A percentile compares a stretch with the other conserved stretches of the same genome.
Conservation (phyloP, 805 yeast genomes). For the Yarrowia sp. region DNA sequence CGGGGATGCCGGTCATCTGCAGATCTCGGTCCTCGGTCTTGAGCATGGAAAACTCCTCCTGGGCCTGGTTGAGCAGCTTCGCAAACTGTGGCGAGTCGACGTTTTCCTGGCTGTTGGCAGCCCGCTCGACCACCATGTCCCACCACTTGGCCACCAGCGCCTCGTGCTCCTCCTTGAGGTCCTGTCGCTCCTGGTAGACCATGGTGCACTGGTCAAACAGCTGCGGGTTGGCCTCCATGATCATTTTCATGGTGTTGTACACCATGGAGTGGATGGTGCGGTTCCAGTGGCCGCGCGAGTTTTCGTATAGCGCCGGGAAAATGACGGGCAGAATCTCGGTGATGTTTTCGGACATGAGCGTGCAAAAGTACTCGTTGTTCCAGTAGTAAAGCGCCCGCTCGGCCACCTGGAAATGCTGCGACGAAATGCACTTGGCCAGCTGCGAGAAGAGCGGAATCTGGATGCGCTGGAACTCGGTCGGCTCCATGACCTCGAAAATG, state of each 20-base stretch:
- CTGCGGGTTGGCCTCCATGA: slow-evolving; percentile 90
- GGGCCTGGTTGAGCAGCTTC: slow-evolving; percentile 36
- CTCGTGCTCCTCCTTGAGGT: slow-evolving; percentile 70
- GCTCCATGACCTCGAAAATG: slow-evolving; percentile 94
- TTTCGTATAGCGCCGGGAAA: slow-evolving; percentile 86
- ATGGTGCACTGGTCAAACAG: slow-evolving; percentile 93
- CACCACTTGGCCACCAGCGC: slow-evolving; percentile 64
- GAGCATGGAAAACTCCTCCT: slow-evolving; percentile 36
- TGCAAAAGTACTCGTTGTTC: slow-evolving; percentile 92
- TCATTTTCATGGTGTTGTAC: slow-evolving; percentile 86
- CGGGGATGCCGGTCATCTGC: slow-evolving; percentile 30
- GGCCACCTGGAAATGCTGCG: slow-evolving; percentile 96
- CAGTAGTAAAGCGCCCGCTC: slow-evolving; percentile 94
- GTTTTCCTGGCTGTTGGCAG: slow-evolving; percentile 34
- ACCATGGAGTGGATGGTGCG: slow-evolving; percentile 91
- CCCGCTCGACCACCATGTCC: slow-evolving; percentile 57
- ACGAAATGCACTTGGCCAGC: slow-evolving; percentile 88
- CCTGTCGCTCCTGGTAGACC: slow-evolving; percentile 78
- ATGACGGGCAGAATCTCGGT: slow-evolving; percentile 92
- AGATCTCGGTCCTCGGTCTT: slow-evolving; percentile 28
- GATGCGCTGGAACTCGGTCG: slow-evolving; percentile 86
- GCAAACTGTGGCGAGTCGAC: slow-evolving; percentile 37
- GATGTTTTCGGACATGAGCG: slow-evolving; percentile 84
- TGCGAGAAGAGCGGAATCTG: slow-evolving; percentile 94
- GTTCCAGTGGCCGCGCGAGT: slow-evolving; percentile 87